Percentiles rank a stretch among this genome's conserved stretches.
phyloP scores from a whole-genome alignment of 768 basidiomycete species.

The Russula virescens region DNA sequence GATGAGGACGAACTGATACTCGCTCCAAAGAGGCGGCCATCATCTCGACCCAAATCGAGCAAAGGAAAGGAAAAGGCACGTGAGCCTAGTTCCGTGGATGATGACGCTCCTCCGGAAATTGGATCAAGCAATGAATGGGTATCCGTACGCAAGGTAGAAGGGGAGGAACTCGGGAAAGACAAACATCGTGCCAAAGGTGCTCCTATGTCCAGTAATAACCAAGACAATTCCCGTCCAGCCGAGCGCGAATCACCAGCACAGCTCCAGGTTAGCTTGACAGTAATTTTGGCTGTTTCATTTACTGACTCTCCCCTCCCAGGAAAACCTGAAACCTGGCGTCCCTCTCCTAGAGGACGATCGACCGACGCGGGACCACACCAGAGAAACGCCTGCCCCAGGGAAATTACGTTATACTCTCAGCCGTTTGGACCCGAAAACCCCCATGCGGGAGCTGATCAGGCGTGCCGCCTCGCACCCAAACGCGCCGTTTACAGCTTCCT shows the following conservation, averaged over 20 bases:
- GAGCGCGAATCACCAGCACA: neutral
- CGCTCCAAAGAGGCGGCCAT: conserved; percentile 13
- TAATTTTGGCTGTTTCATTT: neutral
- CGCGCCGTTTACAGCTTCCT: conserved; percentile 47
- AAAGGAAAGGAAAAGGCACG: conserved; percentile 22
- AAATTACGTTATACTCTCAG: conserved; percentile 18
- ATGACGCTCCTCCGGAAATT: neutral
- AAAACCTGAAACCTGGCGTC: neutral
- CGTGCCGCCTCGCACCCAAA: conserved; percentile 62
- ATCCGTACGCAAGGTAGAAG: neutral
- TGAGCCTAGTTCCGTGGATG: neutral
- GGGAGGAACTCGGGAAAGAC: neutral
- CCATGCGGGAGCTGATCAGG: conserved; percentile 73
- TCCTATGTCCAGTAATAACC: neutral
- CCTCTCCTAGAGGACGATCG: neutral
- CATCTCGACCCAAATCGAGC: conserved; percentile 7
- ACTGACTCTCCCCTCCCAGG: conserved; percentile 2
- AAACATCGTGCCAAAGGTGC: neutral
- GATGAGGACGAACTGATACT: conserved; percentile 17
- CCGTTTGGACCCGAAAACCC: conserved; percentile 38
- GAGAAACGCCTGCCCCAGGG: conserved; percentile 1
- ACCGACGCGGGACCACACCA: neutral
- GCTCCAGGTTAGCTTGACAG: neutral
- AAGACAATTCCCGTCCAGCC: neutral
- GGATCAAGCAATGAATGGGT: neutral